A percentile compares a stretch with the other conserved stretches of the same genome.
phyloP scores from a whole-genome alignment of 495 filamentous ascomycete genomes.

The Penicillium silybi region DNA sequence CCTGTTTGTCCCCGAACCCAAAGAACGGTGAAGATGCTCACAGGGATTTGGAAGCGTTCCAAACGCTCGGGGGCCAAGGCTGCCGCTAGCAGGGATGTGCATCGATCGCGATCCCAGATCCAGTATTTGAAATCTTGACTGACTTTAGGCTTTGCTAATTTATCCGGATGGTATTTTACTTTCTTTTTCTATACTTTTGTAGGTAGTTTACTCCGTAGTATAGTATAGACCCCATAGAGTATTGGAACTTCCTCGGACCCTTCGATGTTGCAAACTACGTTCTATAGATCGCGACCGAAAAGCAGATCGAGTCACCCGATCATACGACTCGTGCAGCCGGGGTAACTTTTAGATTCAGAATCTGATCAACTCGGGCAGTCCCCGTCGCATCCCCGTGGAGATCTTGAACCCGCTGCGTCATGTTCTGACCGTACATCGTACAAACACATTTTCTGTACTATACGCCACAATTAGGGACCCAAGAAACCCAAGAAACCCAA shows the following conservation, averaged over 20 bases:
- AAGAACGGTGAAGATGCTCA: neutral
- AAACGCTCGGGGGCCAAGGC: neutral
- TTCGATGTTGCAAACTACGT: no score
- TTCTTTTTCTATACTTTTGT: no score
- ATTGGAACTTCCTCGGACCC: no score
- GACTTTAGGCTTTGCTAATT: neutral
- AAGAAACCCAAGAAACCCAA: no score
- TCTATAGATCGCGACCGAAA: neutral
- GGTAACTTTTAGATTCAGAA: neutral
- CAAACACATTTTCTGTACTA: neutral
- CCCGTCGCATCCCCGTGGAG: conserved; percentile 10
- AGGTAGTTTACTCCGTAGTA: no score
- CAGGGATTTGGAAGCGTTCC: neutral
- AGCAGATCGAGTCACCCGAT: neutral
- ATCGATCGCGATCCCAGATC: conserved; percentile 20
- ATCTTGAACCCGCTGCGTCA: neutral
- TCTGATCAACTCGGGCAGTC: neutral
- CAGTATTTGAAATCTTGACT: conserved; percentile 12
- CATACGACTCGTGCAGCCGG: neutral
- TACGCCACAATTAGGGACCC: neutral
- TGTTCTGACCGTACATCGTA: conserved; percentile 1
- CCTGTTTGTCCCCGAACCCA: neutral
- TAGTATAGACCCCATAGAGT: no score
- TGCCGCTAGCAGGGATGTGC: conserved; percentile 15
- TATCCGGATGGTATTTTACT: no score